Base-by-base conservation (phyloP, 495 filamentous ascomycete genomes). In the Xylaria palmicola region DNA sequence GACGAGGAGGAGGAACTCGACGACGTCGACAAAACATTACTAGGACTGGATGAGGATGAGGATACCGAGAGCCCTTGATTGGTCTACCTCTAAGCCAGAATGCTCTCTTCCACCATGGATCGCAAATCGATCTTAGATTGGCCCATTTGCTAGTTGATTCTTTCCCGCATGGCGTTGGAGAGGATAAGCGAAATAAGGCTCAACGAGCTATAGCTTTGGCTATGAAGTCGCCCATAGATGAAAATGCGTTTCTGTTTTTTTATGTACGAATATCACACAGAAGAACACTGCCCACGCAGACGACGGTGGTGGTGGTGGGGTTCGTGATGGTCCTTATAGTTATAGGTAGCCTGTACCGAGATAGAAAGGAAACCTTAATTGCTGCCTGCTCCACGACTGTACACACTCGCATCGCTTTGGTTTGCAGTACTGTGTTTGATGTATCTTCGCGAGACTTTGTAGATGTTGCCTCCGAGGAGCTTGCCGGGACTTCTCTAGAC, bases 1-100 rank as follows among this genome's bases (percentile, higher is more conserved):
- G 73, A 81, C 26, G 65, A 75, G 40, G 69, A 78, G 30, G 74
- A 82, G 12, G 76, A 86, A 61, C 73, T 86, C 13, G 80, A 84
- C 51, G 75, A 79, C 58, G 77, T 81, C 27, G 81, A 82, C 19
- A 83, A 82, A 70, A 78, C 74, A 24, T 60, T 83, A 34, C 55
- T 83, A 4, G 77, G 79, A 6, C 63, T 82, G 36, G 72, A 76
- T 26, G 78, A 74, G 1, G 79, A 81, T 13, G 69, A 72, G 15
- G 67, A 62, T 1, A 63, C 67, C 44, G 69, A 72, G 52, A 67
- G 62, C 57, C 59, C 59, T 6, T 72, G 17, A 60, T 53, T 30
- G 29, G 26, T 27, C 20, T 32, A 15, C 49, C n/a, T 48, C 30
- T 37, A 26, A 39, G 44, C 1, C 9, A 3, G 39, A 53, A n/a